phyloP scores from a whole-genome alignment of 805 yeast genomes.

The Barnettozyma salicaria region DNA sequence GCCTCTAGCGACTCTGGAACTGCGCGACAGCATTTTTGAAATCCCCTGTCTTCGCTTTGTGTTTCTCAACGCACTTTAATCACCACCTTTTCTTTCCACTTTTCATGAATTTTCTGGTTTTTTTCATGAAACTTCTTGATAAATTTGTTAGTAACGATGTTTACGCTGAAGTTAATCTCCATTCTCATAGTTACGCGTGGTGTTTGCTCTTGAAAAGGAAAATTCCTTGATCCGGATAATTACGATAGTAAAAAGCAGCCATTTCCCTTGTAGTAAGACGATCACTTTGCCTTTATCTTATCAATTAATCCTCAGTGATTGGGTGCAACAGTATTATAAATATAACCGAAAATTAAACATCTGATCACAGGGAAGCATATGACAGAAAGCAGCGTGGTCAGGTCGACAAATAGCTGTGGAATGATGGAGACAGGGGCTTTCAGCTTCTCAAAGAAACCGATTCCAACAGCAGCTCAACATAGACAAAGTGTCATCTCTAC shows the following conservation, averaged over 20 bases:
- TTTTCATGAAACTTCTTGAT: conserved; percentile 5
- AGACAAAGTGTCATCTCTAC: conserved; percentile 23
- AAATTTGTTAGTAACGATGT: conserved; percentile 17
- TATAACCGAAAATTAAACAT: too few species aligned
- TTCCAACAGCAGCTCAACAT: conserved; percentile 5
- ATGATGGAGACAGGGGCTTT: conserved; percentile 18
- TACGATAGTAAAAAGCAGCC: conserved; percentile 11
- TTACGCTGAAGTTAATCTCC: conserved; percentile 13
- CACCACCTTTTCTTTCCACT: too few species aligned
- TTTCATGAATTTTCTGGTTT: too few species aligned
- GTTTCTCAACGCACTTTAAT: too few species aligned
- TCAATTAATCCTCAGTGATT: too few species aligned
- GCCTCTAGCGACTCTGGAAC: background rate
- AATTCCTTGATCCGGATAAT: conserved; percentile 9
- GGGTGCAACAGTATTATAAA: too few species aligned
- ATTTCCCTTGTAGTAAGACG: conserved; percentile 9
- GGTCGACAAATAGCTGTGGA: background rate
- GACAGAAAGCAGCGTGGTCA: too few species aligned
- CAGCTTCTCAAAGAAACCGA: conserved; percentile 26
- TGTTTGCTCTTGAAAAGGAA: background rate
- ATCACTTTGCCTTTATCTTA: conserved; percentile 2
- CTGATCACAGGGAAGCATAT: too few species aligned
- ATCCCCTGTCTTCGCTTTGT: too few species aligned
- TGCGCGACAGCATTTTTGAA: conserved; percentile 5
- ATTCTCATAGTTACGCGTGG: conserved; percentile 1